phyloP scores from a whole-genome alignment of 306 rosid species.

The Glycyrrhiza uralensis region DNA sequence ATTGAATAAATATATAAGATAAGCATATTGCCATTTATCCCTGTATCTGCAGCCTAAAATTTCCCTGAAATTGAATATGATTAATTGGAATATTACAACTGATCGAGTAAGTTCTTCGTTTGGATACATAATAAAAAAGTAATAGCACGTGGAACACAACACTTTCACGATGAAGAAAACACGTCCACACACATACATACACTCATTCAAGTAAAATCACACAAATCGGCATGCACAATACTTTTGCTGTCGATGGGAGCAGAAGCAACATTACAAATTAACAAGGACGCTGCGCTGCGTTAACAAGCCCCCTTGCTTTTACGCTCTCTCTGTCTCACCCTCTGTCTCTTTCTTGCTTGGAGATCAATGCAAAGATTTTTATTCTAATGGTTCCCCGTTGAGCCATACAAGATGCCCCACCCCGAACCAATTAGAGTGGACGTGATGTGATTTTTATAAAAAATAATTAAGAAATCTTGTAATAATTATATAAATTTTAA shows the following conservation, averaged over 20 bases:
- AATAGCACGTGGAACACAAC: constrained; percentile 8
- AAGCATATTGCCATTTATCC: constrained; percentile 12
- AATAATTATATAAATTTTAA: too few species aligned
- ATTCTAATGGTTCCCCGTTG: constrained; percentile 64
- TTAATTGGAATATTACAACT: background rate
- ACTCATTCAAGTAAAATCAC: background rate
- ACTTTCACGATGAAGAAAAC: background rate
- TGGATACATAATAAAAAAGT: background rate
- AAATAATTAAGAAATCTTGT: too few species aligned
- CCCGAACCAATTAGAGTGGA: constrained; percentile 4
- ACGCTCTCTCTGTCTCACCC: background rate
- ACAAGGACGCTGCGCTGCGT: constrained; percentile 25
- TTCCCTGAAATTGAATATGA: background rate
- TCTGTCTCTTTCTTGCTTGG: constrained; percentile 29
- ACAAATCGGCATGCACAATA: background rate
- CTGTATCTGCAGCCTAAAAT: background rate
- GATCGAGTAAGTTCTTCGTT: background rate
- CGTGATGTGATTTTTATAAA: constrained; percentile 19
- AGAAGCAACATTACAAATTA: constrained; percentile 23
- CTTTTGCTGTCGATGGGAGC: constrained; percentile 3
- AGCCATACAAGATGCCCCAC: constrained; percentile 51
- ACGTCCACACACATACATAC: background rate
- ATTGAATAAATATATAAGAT: background rate
- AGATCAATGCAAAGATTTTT: constrained; percentile 51
- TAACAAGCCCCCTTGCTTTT: constrained; percentile 11